Conservation (phyloP, 73 alveolate genomes). For the Stentor roeselii region DNA sequence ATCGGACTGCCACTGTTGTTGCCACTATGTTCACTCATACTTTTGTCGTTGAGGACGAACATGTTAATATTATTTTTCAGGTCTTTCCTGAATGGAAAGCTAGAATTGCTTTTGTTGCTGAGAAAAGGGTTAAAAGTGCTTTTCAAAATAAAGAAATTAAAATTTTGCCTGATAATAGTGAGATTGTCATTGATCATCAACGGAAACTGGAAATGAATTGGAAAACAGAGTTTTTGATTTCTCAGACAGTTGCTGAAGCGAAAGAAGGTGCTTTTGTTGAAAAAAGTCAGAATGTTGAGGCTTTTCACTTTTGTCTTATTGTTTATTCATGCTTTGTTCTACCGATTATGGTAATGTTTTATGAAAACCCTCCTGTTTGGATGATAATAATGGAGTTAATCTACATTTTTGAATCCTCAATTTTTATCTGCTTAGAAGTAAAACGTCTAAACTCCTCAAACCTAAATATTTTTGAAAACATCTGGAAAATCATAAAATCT, state of each 20-base stretch:
- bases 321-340: constrained; percentile 41
- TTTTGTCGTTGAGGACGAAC: constrained; percentile 36
- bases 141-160: not conserved
- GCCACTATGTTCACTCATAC: constrained; percentile 37
- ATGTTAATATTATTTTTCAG: constrained; percentile 34
- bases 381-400: constrained; percentile 31
- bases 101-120: constrained; percentile 8
- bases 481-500: constrained; percentile 28
- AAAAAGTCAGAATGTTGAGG: constrained; percentile 15
- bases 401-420: constrained; percentile 28
- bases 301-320: constrained; percentile 33
- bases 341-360: constrained; percentile 49
- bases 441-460: constrained; percentile 40
- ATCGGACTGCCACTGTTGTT: constrained; percentile 48
- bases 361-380: not conserved
- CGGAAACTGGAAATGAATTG: not conserved
- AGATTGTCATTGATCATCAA: not conserved
- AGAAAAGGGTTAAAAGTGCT: not conserved
- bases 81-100: constrained; percentile 57
- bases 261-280: not conserved
- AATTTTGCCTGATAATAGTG: not conserved
- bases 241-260: not conserved
- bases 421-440: constrained; percentile 31
- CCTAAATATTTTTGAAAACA: constrained; percentile 28
- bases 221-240: not conserved